phyloP scores from a whole-genome alignment of 805 yeast genomes.

The Sungouiozyma intestinalis region DNA sequence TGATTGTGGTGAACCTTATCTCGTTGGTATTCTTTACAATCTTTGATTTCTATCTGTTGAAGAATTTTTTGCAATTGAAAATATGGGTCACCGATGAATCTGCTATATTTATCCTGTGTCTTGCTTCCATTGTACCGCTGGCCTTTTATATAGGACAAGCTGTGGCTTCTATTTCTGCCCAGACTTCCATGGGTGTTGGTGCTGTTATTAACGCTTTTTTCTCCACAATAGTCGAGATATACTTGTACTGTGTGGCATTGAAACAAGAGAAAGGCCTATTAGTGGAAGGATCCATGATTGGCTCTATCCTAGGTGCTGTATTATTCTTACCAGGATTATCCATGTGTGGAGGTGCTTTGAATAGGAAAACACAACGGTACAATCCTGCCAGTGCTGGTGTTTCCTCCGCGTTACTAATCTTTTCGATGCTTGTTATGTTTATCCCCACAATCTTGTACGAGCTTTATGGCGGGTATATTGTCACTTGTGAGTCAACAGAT shows the following conservation, averaged over 20 bases:
- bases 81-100: constrained; percentile 43
- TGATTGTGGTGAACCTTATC: constrained; percentile 78
- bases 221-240: constrained; percentile 91
- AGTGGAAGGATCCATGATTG: constrained; percentile 94
- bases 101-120: constrained; percentile 60
- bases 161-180: constrained; percentile 98
- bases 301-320: constrained; percentile 88
- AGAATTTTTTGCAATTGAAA: constrained; percentile 32
- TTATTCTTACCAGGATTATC: constrained; percentile 84
- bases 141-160: constrained; percentile 98
- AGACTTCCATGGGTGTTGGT: constrained; percentile 97
- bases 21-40: constrained; percentile 75
- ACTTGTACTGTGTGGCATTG: constrained; percentile 83
- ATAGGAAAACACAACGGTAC: constrained; percentile 85
- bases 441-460: constrained; percentile 87
- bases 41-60: constrained; percentile 58
- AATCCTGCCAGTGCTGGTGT: constrained; percentile 97
- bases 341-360: constrained; percentile 95
- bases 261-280: constrained; percentile 74
- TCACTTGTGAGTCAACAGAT: constrained; percentile 42
- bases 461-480: constrained; percentile 78
- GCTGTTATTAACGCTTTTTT: constrained; percentile 97
- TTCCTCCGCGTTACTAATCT: constrained; percentile 87
- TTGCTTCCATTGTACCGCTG: constrained; percentile 79
- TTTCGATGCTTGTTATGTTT: constrained; percentile 82